Evolutionary conservation across 176 grass and related monocot genomes (phyloP), one percentile per base, ranked within the genome.

Genomic region (Urochloa ruziziensis): DNA sequence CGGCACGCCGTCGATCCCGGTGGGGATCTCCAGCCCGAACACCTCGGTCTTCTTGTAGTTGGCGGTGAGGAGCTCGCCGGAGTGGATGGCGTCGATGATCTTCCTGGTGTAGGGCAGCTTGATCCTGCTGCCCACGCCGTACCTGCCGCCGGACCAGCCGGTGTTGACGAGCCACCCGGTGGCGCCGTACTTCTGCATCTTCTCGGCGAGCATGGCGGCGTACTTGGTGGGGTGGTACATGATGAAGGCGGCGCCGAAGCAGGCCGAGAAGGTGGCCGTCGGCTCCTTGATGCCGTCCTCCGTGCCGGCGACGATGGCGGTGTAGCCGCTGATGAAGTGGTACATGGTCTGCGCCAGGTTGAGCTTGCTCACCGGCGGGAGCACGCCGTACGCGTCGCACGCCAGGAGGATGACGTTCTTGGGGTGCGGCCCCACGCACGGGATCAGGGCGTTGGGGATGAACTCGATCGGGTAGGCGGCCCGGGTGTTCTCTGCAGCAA

Each of bases 311-410:
- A 99, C 91, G 63, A 99, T 80, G 66, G 96, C 96, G 60, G 96
- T 99, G 89, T 99, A 99, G 72, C 96, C 96, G 53, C 96, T 99
- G 69, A 99, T 99, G 91, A 99, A 99, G 54, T 99, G 96, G 83
- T 99, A 99, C 96, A 99, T 99, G 70, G 96, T 99, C 86, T 99
- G 96, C 18, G 93, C 76, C 23, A 99, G 88, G 84, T 82, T 96
- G 16, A 99, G 87, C 78, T 99, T 99, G 96, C 96, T 96, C 19
- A 99, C 91, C 1, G 96, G 96, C 54, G 96, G 96, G 75, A 99
- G 96, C 33, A 99, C 96, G 7, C 96, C 96, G 47, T 96, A 99
- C 0, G 93, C 96, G 52, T 99, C 96, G 60, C 96, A 99, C 5
- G 96, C 96, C 81, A 99, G 21, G 74, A 99, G 93, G 63, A 99